Conservation (phyloP, 2,329 filamentous ascomycete species). For the Calycina herbarum region DNA sequence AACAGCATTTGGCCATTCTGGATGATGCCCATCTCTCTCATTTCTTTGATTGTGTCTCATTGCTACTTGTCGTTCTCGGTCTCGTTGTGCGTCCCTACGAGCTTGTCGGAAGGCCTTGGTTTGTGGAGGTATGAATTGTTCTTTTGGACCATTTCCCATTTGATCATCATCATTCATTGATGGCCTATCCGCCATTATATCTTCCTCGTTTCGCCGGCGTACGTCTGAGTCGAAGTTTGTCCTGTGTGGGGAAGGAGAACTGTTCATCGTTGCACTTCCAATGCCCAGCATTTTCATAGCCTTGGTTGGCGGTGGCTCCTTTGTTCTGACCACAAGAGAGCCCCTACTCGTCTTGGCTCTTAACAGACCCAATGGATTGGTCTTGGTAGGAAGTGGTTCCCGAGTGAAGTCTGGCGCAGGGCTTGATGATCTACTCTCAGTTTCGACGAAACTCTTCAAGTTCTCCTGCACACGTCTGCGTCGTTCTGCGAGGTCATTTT, state of each 20-base stretch:
- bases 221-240: conserved; percentile 30
- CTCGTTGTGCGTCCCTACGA: conserved; percentile 36
- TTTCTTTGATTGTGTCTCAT: conserved; percentile 30
- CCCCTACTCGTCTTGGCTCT: conserved; percentile 67
- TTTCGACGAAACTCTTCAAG: conserved; percentile 67
- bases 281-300: conserved; percentile 63
- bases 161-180: not conserved
- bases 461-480: conserved; percentile 72
- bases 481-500: conserved; percentile 69
- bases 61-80: conserved; percentile 33
- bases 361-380: conserved; percentile 63
- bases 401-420: conserved; percentile 36
- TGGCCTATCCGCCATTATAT: conserved; percentile 22
- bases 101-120: conserved; percentile 36
- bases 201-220: conserved; percentile 33
- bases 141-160: conserved; percentile 2
- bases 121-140: conserved; percentile 24
- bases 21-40: conserved; percentile 20
- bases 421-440: conserved; percentile 49
- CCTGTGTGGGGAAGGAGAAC: conserved; percentile 44
- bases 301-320: conserved; percentile 50
- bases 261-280: conserved; percentile 45
- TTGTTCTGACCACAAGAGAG: conserved; percentile 55
- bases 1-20: conserved; percentile 22
- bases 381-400: conserved; percentile 38